Evolutionary conservation across 257 asterid species (phyloP).

Genomic region (Salvia miltiorrhiza): DNA sequence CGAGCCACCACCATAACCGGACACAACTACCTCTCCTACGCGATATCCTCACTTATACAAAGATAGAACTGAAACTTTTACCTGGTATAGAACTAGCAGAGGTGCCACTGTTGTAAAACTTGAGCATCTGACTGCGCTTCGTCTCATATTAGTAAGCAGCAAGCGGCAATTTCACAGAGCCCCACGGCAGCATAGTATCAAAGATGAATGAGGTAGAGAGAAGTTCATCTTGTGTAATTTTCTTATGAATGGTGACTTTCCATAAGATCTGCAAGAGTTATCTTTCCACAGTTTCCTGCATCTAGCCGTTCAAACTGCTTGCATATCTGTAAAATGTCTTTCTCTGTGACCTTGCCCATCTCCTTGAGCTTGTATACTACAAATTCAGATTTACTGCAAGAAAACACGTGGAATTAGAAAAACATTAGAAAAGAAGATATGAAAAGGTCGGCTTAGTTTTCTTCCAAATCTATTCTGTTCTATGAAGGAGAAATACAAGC

Average conservation of each 20-base stretch:
- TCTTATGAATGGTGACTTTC: conserved; percentile 46
- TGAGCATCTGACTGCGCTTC: background rate
- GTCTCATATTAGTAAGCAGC: background rate
- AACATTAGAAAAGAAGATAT: background rate
- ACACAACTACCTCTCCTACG: background rate
- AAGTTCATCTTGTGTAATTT: background rate
- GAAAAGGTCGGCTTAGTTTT: background rate
- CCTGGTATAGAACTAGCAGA: conserved; percentile 13
- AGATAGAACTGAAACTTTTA: conserved; percentile 10
- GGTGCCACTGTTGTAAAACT: background rate
- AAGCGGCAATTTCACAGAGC: background rate
- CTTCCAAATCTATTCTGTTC: background rate
- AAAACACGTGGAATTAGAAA: background rate
- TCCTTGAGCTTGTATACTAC: conserved; percentile 91
- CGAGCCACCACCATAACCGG: background rate
- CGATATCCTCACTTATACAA: background rate
- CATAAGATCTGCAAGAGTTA: conserved; percentile 81
- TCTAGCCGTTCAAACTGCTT: conserved; percentile 81
- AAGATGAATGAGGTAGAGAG: background rate
- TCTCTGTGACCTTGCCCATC: conserved; percentile 75
- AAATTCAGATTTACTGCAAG: conserved; percentile 79
- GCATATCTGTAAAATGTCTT: conserved; percentile 66
- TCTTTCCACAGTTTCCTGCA: conserved; percentile 80
- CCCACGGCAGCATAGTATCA: background rate
- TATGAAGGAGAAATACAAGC: background rate